Evolutionary conservation across 1,284 basidiomycete species (phyloP).

Genomic region (Ganoderma boninense): DNA sequence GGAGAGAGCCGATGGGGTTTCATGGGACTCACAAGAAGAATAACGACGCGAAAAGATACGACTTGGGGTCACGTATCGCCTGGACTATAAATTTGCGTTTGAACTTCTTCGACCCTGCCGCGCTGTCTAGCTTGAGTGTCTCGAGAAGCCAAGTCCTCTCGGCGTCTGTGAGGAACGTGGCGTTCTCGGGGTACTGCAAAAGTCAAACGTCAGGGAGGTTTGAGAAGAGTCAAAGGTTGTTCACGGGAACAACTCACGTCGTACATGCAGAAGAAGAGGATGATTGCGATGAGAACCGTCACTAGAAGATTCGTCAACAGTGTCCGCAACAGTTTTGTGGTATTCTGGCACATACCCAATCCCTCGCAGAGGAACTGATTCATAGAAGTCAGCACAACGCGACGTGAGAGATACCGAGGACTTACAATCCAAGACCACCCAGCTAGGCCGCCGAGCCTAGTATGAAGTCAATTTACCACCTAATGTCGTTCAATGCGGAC

Average conservation of each 20-base stretch:
- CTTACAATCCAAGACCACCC: constrained; percentile 21
- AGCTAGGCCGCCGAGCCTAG: constrained; percentile 10
- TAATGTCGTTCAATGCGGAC: background rate
- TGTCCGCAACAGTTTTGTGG: background rate
- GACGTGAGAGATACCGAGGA: background rate
- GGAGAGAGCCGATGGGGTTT: constrained; percentile 38
- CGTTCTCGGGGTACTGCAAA: constrained; percentile 10
- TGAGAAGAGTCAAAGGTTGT: background rate
- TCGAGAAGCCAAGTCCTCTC: constrained; percentile 42
- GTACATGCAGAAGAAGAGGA: constrained; percentile 17
- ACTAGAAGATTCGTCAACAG: background rate
- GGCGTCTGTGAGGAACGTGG: constrained; percentile 39
- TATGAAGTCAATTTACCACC: background rate
- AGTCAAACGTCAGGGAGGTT: background rate
- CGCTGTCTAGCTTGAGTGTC: constrained; percentile 39
- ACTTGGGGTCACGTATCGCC: constrained; percentile 37
- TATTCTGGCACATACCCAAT: background rate
- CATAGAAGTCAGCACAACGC: background rate
- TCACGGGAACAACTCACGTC: background rate
- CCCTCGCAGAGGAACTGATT: constrained; percentile 14
- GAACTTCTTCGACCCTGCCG: constrained; percentile 30
- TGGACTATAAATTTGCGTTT: constrained; percentile 36
- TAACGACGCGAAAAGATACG: constrained; percentile 52
- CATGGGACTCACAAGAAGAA: constrained; percentile 26
- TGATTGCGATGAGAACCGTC: constrained; percentile 3